Base-by-base conservation (phyloP, 2,329 filamentous ascomycete genomes). In the Xylariaceae sp. region DNA sequence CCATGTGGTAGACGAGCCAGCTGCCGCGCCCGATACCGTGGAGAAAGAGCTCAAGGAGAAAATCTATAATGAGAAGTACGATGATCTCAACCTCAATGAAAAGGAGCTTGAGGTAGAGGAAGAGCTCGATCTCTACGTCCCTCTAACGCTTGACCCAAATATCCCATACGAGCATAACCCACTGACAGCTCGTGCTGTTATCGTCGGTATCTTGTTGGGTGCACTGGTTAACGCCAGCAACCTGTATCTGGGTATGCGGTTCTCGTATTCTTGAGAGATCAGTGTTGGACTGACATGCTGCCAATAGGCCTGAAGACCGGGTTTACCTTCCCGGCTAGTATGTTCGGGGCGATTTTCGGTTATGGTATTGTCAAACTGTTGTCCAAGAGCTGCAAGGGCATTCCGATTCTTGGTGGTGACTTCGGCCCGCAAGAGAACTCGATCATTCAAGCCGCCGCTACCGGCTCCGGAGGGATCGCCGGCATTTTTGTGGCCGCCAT, bases 391-490 rank as follows among this genome's bases (percentile, higher is more conserved):
- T 61, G 52, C 32, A 65, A 68, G 39, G 71, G 70, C 14, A 67
- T 78, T 51, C 77, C 76, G 6, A 71, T 81, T 42, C 67, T 81
- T 11, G 78, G 78, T 39, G 77, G 77, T 11, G 62, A 64, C 47
- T 81, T 82, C 49, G 78, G 78, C 1, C 78, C 78, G 31, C 75
- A 78, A 60, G 78, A 81, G 65, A 81, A 82, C 68, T 77, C 76
- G 50, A 78, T 78, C 54, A 68, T 77, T 45, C 76, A 80, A 60
- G 77, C 77, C 2, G 71, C 76, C 38, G 77, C 78, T 5, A 79
- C 75, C 10, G 78, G 77, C 7, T 73, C 78, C 30, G 78, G 77
- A 55, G 77, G 77, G 57, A 70, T 80, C 11, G 70, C 71, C 35
- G 72, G 69, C 48, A 77, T 81, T 56, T 82, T 82, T 62, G 70